phyloP scores from a whole-genome alignment of 257 asterid species.

The Parsonsia alboflavescens region DNA sequence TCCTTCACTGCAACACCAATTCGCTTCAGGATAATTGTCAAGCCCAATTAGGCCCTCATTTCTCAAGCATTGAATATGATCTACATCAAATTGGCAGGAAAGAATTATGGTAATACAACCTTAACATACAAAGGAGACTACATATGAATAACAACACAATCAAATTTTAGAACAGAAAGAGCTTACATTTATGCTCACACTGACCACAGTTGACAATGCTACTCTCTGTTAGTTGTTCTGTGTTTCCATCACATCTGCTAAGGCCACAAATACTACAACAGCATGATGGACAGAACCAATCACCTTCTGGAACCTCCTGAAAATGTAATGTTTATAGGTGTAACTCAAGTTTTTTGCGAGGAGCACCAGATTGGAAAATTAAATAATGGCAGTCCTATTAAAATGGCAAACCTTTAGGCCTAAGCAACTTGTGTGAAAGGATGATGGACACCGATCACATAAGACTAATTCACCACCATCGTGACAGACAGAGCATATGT shows the following conservation, averaged over 20 bases:
- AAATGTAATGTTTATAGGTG: slow-evolving; percentile 13
- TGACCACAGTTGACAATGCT: slow-evolving; percentile 49
- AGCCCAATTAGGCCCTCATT: slow-evolving; percentile 28
- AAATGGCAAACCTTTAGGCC: slow-evolving; percentile 62
- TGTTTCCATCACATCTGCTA: slow-evolving; percentile 23
- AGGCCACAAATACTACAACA: slow-evolving; percentile 71
- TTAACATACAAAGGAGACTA: not conserved
- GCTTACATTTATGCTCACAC: slow-evolving; percentile 77
- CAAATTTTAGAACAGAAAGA: slow-evolving; percentile 9
- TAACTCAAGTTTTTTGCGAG: not conserved
- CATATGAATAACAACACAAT: not conserved
- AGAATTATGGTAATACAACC: not conserved
- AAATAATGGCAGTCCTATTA: slow-evolving; percentile 13
- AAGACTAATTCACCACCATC: slow-evolving; percentile 74
- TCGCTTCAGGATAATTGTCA: slow-evolving; percentile 29
- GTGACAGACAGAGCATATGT: slow-evolving; percentile 79
- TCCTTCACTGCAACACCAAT: slow-evolving; percentile 65
- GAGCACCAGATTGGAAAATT: not conserved
- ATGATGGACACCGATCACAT: slow-evolving; percentile 91
- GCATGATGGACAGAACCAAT: slow-evolving; percentile 97
- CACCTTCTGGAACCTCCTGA: slow-evolving; percentile 85
- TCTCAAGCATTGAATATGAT: slow-evolving; percentile 63
- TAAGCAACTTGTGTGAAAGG: slow-evolving; percentile 72
- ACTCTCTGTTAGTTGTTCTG: slow-evolving; percentile 24
- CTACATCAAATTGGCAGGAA: slow-evolving; percentile 36